These are phyloP conservation scores for Poronia punctata DNA, from an alignment of 495 filamentous ascomycete species.

Conservation along the genomic window DNA sequence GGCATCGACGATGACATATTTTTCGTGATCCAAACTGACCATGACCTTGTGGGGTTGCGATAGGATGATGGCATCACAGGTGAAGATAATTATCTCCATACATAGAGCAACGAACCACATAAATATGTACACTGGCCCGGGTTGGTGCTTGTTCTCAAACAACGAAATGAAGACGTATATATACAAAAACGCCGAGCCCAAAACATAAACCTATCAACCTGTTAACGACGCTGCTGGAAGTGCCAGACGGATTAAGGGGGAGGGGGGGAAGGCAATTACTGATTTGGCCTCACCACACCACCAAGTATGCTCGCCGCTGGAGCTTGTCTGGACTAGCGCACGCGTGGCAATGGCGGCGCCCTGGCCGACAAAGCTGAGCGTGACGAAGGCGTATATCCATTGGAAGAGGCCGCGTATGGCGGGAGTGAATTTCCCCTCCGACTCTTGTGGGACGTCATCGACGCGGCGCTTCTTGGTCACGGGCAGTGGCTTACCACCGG, in stretches of 20 bases:
- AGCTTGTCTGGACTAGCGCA: conserved; percentile 45
- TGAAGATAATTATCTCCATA: conserved; percentile 63
- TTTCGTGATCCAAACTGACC: conserved; percentile 12
- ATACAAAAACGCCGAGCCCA: conserved; percentile 56
- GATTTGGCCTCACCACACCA: conserved; percentile 83
- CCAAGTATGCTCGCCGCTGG: conserved; percentile 55
- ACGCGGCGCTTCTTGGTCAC: conserved; percentile 41
- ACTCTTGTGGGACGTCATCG: conserved; percentile 23
- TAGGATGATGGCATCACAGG: conserved; percentile 55
- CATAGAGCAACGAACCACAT: conserved; percentile 64
- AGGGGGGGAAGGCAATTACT: conserved; percentile 49
- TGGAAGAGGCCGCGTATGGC: conserved; percentile 62
- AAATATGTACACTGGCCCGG: conserved; percentile 62
- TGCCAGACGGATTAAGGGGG: not conserved
- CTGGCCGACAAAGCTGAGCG: conserved; percentile 69
- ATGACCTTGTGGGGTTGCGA: conserved; percentile 49
- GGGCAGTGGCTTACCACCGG: conserved; percentile 77
- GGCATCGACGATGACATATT: conserved; percentile 13
- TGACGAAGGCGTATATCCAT: conserved; percentile 58
- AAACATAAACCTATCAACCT: conserved; percentile 62
- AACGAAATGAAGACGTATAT: conserved; percentile 65
- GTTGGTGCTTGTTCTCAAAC: conserved; percentile 69
- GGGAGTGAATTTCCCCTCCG: conserved; percentile 46
- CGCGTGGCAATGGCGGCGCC: conserved; percentile 68
- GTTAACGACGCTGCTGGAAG: conserved; percentile 3